Evolutionary conservation across 2,329 filamentous ascomycete genomes (phyloP).

Genomic region (Penicillium polonicum): DNA sequence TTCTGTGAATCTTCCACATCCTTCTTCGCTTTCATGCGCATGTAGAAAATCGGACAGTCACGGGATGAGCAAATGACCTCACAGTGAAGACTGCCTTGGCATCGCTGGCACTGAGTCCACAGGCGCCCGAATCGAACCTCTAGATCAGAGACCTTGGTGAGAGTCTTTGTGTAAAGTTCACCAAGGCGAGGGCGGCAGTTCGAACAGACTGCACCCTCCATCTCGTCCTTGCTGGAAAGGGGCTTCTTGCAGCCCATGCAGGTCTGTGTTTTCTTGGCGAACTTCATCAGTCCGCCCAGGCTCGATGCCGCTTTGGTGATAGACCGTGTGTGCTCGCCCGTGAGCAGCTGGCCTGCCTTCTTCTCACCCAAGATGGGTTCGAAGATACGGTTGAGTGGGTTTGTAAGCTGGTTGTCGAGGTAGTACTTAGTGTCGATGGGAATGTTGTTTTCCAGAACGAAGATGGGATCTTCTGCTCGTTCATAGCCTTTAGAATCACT

Average conservation of each 20-base stretch:
- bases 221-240: slow-evolving; percentile 74
- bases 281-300: slow-evolving; percentile 95
- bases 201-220: slow-evolving; percentile 79
- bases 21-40: slow-evolving; percentile 99
- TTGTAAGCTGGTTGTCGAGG: slow-evolving; percentile 95
- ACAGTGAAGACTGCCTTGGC: slow-evolving; percentile 95
- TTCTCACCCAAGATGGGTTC: slow-evolving; percentile 95
- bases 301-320: slow-evolving; percentile 90
- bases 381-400: slow-evolving; percentile 92
- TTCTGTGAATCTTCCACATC: slow-evolving; percentile 93
- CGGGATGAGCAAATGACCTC: slow-evolving; percentile 96
- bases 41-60: slow-evolving; percentile 99
- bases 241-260: slow-evolving; percentile 99
- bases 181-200: slow-evolving; percentile 82
- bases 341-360: slow-evolving; percentile 80
- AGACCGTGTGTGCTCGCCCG: slow-evolving; percentile 89
- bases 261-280: slow-evolving; percentile 94
- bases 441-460: slow-evolving; percentile 93
- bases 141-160: slow-evolving; percentile 84
- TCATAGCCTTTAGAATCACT: slow-evolving; percentile 93
- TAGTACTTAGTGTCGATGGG: slow-evolving; percentile 99
- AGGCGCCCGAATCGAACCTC: slow-evolving; percentile 89
- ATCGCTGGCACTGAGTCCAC: slow-evolving; percentile 98
- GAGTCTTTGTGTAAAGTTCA: slow-evolving; percentile 88
- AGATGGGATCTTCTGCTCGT: slow-evolving; percentile 94